These are phyloP conservation scores for Trametes cubensis DNA, from an alignment of 768 basidiomycete species.

Conservation along the genomic window DNA sequence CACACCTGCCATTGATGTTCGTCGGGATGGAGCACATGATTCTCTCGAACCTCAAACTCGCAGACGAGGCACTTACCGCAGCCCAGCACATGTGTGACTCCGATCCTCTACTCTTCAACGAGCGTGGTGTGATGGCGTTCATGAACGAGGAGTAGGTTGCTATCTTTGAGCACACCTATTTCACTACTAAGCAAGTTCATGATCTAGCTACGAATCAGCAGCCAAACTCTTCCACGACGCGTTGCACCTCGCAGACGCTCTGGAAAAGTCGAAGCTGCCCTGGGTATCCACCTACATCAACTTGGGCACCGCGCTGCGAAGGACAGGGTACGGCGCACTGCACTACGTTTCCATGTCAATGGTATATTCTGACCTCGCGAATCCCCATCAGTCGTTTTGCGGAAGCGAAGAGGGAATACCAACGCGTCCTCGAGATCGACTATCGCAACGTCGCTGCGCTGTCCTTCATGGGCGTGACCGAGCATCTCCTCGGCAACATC, in stretches of 20 bases:
- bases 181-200: not conserved
- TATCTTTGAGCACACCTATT: not conserved
- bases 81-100: conserved; percentile 79
- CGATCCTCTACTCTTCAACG: conserved; percentile 90
- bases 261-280: conserved; percentile 77
- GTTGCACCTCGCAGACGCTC: conserved; percentile 49
- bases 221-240: conserved; percentile 55
- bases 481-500: conserved; percentile 71
- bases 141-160: conserved; percentile 75
- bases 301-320: conserved; percentile 86
- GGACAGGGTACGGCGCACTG: conserved; percentile 59
- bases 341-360: no score
- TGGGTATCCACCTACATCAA: conserved; percentile 94
- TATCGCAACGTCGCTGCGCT: conserved; percentile 82
- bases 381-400: conserved; percentile 46
- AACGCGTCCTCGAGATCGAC: conserved; percentile 82
- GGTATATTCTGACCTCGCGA: no score
- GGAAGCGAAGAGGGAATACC: conserved; percentile 74
- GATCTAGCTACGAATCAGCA: conserved; percentile 71
- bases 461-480: conserved; percentile 86
- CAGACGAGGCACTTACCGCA: conserved; percentile 87
- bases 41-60: conserved; percentile 77
- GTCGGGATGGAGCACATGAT: conserved; percentile 99
- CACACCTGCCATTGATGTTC: conserved; percentile 91
- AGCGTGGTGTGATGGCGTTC: conserved; percentile 91